phyloP scores from a whole-genome alignment of 257 asterid species.

The Jacaranda mimosifolia region DNA sequence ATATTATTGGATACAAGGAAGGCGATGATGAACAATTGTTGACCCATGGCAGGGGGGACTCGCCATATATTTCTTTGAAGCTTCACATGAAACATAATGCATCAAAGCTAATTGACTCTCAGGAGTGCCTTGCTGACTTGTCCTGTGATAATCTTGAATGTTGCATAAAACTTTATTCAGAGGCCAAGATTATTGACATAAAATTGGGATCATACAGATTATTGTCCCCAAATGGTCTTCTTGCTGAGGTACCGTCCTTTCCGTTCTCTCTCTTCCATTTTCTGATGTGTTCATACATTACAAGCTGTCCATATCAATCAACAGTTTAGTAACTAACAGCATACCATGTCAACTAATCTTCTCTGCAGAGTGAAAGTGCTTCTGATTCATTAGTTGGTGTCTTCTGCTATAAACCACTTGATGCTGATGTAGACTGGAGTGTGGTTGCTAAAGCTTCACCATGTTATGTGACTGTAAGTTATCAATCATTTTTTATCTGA shows the following conservation, averaged over 20 bases:
- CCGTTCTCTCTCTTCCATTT: constrained; percentile 2
- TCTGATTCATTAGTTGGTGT: constrained; percentile 84
- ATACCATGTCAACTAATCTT: constrained; percentile 29
- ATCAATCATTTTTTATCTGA: constrained; percentile 33
- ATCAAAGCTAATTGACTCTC: constrained; percentile 75
- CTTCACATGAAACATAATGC: constrained; percentile 98
- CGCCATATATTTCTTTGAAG: constrained; percentile 72
- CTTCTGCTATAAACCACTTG: constrained; percentile 90
- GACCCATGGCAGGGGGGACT: constrained; percentile 57
- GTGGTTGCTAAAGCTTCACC: constrained; percentile 97
- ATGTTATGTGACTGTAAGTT: constrained; percentile 88
- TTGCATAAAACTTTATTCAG: constrained; percentile 72
- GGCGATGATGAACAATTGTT: constrained; percentile 64
- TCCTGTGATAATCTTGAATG: constrained; percentile 95
- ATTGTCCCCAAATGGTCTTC: constrained; percentile 90
- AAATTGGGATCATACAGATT: constrained; percentile 94
- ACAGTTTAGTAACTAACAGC: constrained; percentile 21
- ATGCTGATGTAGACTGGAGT: constrained; percentile 91
- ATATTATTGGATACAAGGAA: constrained; percentile 89
- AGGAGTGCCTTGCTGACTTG: constrained; percentile 87
- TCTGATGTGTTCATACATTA: constrained; percentile 24
- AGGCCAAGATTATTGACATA: constrained; percentile 75
- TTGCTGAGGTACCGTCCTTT: constrained; percentile 72
- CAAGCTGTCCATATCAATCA: constrained; percentile 3
- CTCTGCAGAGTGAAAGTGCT: constrained; percentile 83